Base-by-base conservation (phyloP, 148 eudicot species). In the Salicornia ramosissima region DNA sequence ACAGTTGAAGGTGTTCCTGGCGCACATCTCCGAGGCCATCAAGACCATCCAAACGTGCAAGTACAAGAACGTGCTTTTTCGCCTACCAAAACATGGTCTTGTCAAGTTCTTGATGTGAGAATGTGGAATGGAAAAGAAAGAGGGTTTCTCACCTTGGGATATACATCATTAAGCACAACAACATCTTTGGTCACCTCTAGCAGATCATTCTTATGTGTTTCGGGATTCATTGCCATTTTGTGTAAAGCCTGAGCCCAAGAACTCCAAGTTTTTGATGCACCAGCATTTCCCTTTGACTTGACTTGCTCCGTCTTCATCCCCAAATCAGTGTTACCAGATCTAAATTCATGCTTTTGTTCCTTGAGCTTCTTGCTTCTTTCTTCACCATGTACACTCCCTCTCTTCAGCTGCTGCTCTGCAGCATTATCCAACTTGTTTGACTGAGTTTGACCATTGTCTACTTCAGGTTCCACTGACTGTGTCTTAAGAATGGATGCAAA, bases 161-260 rank as follows among this genome's bases (percentile, higher is more conserved):
- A 93, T 30, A 77, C 40, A 83, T 93, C 98, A 76, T 83, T 88
- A 22, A 93, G 61, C 16, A 93, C 89, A 68, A 93, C 83, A 72
- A 87, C 81, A 62, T 88, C 89, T 53, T 80, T 75, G 13, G 70
- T 74, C 24, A 80, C 63, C 72, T 93, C 92, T 19, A 86, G 67
- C 64, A 88, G 78, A 74, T 73, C 86, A 61, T 83, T 71, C 65
- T 78, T 73, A 71, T 86, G 84, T 63, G 76, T 85, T 81, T 86
- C 84, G 33, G 98, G 96, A 78, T 79, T 72, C 87, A 83, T 90
- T 29, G 92, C 95, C 60, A 84, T 74, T 58, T 80, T 68, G 78
- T 88, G 75, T 73, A 93, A 84, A 73, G 90, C 78, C 76, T 84
- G 95, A 75, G 95, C 85, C 96, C 95, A 90, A 18, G 92, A 67